phyloP scores from a whole-genome alignment of 2,329 filamentous ascomycete genomes.

The Paramyrothecium sp. region DNA sequence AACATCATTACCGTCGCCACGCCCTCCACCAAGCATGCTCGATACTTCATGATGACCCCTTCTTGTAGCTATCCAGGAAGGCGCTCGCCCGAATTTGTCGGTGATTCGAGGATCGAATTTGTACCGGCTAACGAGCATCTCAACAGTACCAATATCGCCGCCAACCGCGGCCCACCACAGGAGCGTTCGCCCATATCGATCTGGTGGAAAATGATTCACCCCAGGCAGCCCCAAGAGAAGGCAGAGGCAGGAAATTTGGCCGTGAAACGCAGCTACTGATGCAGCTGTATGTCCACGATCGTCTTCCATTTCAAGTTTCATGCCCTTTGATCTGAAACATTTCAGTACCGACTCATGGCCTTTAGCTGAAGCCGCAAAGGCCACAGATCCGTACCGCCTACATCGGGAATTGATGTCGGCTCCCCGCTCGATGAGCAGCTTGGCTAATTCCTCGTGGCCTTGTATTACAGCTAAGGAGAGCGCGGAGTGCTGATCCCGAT shows the following conservation, averaged over 20 bases:
- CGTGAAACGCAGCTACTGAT: not conserved
- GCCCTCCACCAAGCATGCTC: not conserved
- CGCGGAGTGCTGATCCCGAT: not conserved
- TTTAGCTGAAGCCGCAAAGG: not conserved
- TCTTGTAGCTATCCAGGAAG: not conserved
- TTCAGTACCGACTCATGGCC: not conserved
- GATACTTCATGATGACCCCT: not conserved
- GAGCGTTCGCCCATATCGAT: not conserved
- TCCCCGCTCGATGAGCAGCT: not conserved
- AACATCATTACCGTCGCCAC: not conserved
- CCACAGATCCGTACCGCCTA: not conserved
- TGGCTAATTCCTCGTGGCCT: not conserved
- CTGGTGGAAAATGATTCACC: not conserved
- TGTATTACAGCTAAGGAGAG: not conserved
- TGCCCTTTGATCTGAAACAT: not conserved
- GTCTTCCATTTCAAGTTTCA: not conserved
- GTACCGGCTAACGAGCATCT: not conserved
- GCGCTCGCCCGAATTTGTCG: not conserved
- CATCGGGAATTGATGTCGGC: not conserved
- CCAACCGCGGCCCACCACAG: not conserved
- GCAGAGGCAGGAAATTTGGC: not conserved
- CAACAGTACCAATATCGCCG: not conserved
- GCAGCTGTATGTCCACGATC: not conserved
- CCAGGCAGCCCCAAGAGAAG: not conserved
- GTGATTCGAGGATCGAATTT: not conserved